phyloP scores from a whole-genome alignment of 140 eudicot species.

The Artemisia princeps region DNA sequence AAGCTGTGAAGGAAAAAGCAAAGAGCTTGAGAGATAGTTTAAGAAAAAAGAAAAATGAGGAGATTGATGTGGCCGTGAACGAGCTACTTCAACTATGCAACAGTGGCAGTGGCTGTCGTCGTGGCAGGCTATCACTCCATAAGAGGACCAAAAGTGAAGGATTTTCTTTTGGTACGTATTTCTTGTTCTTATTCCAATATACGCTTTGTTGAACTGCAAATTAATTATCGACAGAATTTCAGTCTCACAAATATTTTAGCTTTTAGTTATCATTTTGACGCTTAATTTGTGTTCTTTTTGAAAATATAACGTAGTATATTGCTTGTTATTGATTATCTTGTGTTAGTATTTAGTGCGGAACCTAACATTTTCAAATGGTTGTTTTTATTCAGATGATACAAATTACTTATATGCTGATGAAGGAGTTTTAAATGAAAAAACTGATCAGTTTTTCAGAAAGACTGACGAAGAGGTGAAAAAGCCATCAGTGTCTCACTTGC shows the following conservation, averaged over 20 bases:
- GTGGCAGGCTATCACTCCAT: neutral
- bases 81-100: neutral
- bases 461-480: neutral
- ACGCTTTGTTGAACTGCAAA: neutral
- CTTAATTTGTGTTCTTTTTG: no score
- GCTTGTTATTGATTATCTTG: neutral
- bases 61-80: neutral
- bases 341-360: neutral
- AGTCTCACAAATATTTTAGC: neutral
- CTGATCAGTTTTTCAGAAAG: neutral
- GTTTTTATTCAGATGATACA: neutral
- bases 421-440: neutral
- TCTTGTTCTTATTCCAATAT: neutral
- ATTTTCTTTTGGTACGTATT: neutral
- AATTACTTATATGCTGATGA: neutral
- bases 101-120: neutral
- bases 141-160: constrained; percentile 3
- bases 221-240: no score
- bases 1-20: neutral
- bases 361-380: neutral
- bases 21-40: neutral
- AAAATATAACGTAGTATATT: no score
- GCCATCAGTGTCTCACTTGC: neutral
- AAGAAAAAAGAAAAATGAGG: neutral
- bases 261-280: no score